Base-by-base conservation (phyloP, 2,329 filamentous ascomycete species). In the Ustulina deusta region DNA sequence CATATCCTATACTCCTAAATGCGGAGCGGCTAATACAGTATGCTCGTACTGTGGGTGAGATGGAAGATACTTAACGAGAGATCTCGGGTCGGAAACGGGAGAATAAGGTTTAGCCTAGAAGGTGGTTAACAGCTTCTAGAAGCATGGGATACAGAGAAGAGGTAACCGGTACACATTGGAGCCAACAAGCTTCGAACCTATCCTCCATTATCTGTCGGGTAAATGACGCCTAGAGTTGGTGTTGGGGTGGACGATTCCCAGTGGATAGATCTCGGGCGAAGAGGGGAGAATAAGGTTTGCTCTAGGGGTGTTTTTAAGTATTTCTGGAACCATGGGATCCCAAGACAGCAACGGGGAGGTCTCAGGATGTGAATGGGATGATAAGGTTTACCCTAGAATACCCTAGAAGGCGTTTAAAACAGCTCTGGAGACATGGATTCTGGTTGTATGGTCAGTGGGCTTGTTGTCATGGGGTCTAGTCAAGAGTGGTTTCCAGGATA, bases 101-200 rank as follows among this genome's bases (percentile, higher is more conserved):
- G 22, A 17, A 58, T 65, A 68, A 61, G 17, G 61, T 68, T 68
- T 42, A 10, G 36, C 44, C 61, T 68, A 68, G 65, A 68, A 68
- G 44, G 56, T 10, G 22, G 13, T n/a, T 58, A 40, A 32, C 22
- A 49, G 52, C 11, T 61, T 68, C 61, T 61, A 65, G 57, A 52
- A 48, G 6, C 4, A 10, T 38, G 17, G 10, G 20, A 17, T 13
- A 27, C 38, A 29, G 25, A 15, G 7, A 32, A n/a, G 48, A 32
- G 27, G 29, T 34, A 34, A 20, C 27, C 7, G 17, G 22, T 3
- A 29, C 17, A n/a, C 34, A 9, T 27, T n/a, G 34, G 9, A 5
- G 20, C 49, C 27, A 52, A 52, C 34, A 11, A 11, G 27, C 7
- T 52, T 52, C 15, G 10, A n/a, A 34, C 7, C 10, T 20, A 10